A percentile compares a stretch with the other conserved stretches of the same genome.
Evolutionary conservation across 2,329 filamentous ascomycete genomes (phyloP).

Genomic region (Botrytis medusae): DNA sequence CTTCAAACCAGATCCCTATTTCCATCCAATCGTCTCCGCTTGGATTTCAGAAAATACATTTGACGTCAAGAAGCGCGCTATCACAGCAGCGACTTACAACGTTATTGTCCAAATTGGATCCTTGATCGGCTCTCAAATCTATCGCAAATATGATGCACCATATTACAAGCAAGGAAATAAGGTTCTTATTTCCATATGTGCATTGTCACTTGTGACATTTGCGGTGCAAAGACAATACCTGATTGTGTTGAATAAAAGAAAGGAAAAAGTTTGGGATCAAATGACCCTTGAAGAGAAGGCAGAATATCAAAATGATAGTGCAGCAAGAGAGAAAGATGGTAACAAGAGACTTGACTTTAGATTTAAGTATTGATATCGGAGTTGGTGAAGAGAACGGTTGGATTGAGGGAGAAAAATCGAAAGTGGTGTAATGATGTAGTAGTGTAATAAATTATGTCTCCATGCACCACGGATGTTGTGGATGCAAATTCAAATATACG

Average conservation of each 20-base stretch:
- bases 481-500: background rate
- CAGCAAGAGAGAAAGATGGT: slow-evolving; percentile 37
- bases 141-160: slow-evolving; percentile 49
- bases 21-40: slow-evolving; percentile 49
- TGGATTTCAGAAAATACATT: slow-evolving; percentile 58
- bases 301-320: slow-evolving; percentile 49
- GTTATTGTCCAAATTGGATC: slow-evolving; percentile 48
- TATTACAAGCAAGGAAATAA: slow-evolving; percentile 55
- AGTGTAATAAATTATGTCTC: background rate
- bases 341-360: slow-evolving; percentile 22
- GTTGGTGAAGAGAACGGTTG: background rate
- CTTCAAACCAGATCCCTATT: background rate
- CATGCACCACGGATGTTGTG: background rate
- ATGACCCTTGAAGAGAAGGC: slow-evolving; percentile 48
- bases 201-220: slow-evolving; percentile 47
- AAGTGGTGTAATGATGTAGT: background rate
- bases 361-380: slow-evolving; percentile 11
- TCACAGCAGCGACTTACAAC: slow-evolving; percentile 63
- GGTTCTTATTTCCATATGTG: slow-evolving; percentile 50
- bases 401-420: background rate
- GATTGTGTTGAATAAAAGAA: slow-evolving; percentile 47
- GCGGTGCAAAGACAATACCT: slow-evolving; percentile 49
- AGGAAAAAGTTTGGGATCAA: slow-evolving; percentile 47
- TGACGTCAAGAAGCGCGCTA: slow-evolving; percentile 59
- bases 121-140: slow-evolving; percentile 41